Evolutionary conservation across 768 basidiomycete species (phyloP).

Genomic region (Rhodotorula paludigena): DNA sequence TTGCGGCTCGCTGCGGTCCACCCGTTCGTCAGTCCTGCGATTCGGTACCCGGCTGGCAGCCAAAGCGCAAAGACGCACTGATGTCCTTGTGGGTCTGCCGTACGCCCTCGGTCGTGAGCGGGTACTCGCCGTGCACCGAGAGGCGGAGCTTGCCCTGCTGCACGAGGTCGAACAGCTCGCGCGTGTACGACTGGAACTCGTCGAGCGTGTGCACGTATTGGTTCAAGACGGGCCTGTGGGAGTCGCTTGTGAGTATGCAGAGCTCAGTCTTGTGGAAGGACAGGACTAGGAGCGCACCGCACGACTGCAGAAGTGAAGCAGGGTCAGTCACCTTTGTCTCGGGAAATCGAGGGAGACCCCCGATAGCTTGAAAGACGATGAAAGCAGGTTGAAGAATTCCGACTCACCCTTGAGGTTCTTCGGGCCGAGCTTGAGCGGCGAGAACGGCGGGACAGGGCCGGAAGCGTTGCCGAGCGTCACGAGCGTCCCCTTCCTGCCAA

Average conservation of each 20-base stretch:
- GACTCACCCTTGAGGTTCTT: slow-evolving; percentile 70
- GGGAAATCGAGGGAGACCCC: slow-evolving; percentile 45
- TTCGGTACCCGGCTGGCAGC: background rate
- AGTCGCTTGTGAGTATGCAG: too few species aligned
- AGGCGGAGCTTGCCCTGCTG: slow-evolving; percentile 61
- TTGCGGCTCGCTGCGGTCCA: slow-evolving; percentile 55
- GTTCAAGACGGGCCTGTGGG: slow-evolving; percentile 53
- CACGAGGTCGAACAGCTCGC: slow-evolving; percentile 61
- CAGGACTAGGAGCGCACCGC: too few species aligned
- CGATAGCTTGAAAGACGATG: background rate
- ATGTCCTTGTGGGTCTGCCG: slow-evolving; percentile 67
- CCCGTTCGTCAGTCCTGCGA: background rate
- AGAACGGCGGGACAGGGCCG: slow-evolving; percentile 70
- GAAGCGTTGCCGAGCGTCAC: slow-evolving; percentile 90
- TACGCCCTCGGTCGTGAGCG: slow-evolving; percentile 74
- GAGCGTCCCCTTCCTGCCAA: slow-evolving; percentile 81
- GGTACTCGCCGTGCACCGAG: slow-evolving; percentile 65
- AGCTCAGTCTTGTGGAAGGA: too few species aligned
- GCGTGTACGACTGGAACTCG: slow-evolving; percentile 65
- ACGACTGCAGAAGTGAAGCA: background rate
- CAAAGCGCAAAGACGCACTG: slow-evolving; percentile 39
- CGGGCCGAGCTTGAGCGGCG: slow-evolving; percentile 64
- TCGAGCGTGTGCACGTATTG: slow-evolving; percentile 69
- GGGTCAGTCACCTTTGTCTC: slow-evolving; percentile 49
- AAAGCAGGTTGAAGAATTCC: too few species aligned